phyloP scores from a whole-genome alignment of 495 filamentous ascomycete species.

The Xylaria scruposa region DNA sequence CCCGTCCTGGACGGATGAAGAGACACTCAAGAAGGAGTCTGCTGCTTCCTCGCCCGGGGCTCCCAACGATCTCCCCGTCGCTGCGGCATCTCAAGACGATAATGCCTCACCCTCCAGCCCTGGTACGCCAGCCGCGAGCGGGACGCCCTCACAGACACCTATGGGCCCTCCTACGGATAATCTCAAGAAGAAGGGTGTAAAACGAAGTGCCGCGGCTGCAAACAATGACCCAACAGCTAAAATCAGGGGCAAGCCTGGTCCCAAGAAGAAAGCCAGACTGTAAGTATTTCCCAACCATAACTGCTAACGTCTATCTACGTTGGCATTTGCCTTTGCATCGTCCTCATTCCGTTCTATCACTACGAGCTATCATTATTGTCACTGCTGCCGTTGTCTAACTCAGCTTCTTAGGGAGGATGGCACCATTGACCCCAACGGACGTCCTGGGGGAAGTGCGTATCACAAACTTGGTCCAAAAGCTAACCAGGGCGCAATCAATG shows the following conservation, averaged over 20 bases:
- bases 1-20: slow-evolving; percentile 50
- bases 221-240: slow-evolving; percentile 65
- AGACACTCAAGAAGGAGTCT: slow-evolving; percentile 47
- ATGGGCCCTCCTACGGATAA: slow-evolving; percentile 64
- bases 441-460: slow-evolving; percentile 46
- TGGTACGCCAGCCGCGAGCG: slow-evolving; percentile 49
- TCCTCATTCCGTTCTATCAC: not conserved
- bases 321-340: slow-evolving; percentile 15
- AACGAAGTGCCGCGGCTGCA: slow-evolving; percentile 53
- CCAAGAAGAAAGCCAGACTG: slow-evolving; percentile 94
- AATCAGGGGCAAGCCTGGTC: slow-evolving; percentile 83
- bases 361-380: slow-evolving; percentile 18
- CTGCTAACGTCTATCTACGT: slow-evolving; percentile 3
- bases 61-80: slow-evolving; percentile 31
- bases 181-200: slow-evolving; percentile 66
- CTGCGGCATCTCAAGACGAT: slow-evolving; percentile 44
- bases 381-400: slow-evolving; percentile 39
- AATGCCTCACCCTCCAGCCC: slow-evolving; percentile 57
- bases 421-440: slow-evolving; percentile 53
- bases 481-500: slow-evolving; percentile 97
- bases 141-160: slow-evolving; percentile 50
- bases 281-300: slow-evolving; percentile 62
- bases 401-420: slow-evolving; percentile 63
- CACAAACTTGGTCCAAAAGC: slow-evolving; percentile 96
- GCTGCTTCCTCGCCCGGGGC: slow-evolving; percentile 31